Conservation (phyloP, 257 asterid species). For the Phtheirospermum japonicum region DNA sequence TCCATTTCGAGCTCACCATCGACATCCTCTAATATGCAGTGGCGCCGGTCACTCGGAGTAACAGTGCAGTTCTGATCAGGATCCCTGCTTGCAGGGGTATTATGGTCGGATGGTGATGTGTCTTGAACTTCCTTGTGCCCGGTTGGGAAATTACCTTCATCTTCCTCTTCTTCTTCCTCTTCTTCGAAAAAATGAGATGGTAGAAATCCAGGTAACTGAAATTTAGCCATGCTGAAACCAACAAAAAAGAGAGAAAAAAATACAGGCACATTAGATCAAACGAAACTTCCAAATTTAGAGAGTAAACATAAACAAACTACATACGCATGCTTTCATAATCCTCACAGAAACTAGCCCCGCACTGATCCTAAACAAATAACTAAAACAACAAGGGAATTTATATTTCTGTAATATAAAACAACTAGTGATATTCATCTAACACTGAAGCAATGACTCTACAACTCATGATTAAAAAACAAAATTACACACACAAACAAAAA, state of each 20-base stretch:
- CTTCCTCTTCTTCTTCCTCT: conserved; percentile 58
- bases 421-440: conserved; percentile 1
- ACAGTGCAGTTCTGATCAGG: conserved; percentile 43
- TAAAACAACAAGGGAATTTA: background rate
- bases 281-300: conserved; percentile 12
- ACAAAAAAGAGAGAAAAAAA: conserved; percentile 8
- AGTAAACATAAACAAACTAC: conserved; percentile 15
- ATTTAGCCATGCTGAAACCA: conserved; percentile 61
- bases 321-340: conserved; percentile 17
- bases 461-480: conserved; percentile 17
- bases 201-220: conserved; percentile 58
- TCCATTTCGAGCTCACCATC: conserved; percentile 99
- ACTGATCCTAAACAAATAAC: conserved; percentile 6
- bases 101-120: conserved; percentile 43
- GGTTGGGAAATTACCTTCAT: conserved; percentile 50
- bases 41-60: conserved; percentile 81
- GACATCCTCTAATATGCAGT: conserved; percentile 83
- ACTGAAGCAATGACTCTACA: conserved; percentile 19
- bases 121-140: conserved; percentile 40
- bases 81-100: conserved; percentile 49
- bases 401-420: conserved; percentile 2
- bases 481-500: background rate
- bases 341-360: conserved; percentile 17
- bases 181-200: conserved; percentile 45
- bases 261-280: conserved; percentile 24